A percentile compares a stretch with the other conserved stretches of the same genome.
Evolutionary conservation across 805 yeast genomes (phyloP).

Genomic region (Saccharomycopsis sp.): DNA sequence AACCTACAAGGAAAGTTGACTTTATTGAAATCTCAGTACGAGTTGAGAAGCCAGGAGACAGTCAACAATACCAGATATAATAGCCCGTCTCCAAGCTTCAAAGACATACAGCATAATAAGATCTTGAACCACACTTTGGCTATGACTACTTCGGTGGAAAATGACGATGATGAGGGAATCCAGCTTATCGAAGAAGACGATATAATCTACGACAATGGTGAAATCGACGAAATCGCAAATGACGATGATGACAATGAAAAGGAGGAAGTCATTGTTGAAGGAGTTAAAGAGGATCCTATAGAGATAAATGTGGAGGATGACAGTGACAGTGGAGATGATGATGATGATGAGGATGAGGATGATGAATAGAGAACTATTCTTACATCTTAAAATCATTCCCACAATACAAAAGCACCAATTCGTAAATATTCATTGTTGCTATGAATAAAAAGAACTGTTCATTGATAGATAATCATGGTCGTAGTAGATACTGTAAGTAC

Average conservation of each 20-base stretch:
- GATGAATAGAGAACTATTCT: neutral
- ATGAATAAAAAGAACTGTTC: neutral
- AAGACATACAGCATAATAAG: neutral
- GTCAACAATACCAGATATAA: neutral
- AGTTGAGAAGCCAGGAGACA: conserved; percentile 10
- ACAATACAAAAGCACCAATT: neutral
- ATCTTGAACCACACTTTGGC: neutral
- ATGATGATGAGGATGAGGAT: conserved; percentile 5
- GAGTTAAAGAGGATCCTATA: neutral
- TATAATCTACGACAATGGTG: conserved; percentile 18
- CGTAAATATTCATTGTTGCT: neutral
- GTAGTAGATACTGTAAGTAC: neutral
- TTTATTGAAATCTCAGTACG: conserved; percentile 18
- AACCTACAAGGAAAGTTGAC: conserved; percentile 19
- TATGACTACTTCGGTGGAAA: neutral
- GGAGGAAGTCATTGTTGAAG: neutral
- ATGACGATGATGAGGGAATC: conserved; percentile 9
- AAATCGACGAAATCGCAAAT: conserved; percentile 10
- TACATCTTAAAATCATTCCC: too few species aligned
- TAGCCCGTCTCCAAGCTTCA: neutral
- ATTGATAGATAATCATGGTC: neutral
- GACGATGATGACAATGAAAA: conserved; percentile 5
- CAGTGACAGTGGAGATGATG: neutral
- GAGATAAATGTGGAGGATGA: neutral
- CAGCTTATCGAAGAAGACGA: conserved; percentile 20